Conservation (phyloP, 2,329 filamentous ascomycete genomes). For the Cytospora piceae region DNA sequence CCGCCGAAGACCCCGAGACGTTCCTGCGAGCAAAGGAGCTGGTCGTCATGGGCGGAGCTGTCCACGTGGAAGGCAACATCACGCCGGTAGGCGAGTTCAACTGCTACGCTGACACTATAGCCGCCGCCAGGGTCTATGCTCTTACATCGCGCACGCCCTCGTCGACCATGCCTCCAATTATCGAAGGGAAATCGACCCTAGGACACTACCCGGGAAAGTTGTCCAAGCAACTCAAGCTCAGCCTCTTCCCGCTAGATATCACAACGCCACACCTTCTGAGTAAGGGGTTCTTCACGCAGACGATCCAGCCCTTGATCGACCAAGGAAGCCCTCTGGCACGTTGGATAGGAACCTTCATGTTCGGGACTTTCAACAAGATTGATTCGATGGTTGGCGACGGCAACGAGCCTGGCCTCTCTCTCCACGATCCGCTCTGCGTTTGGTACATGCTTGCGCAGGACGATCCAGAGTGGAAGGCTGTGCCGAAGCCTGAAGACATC, state of each 20-base stretch:
- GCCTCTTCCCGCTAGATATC: slow-evolving; percentile 76
- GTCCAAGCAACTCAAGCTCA: slow-evolving; percentile 66
- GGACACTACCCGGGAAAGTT: slow-evolving; percentile 67
- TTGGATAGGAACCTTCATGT: slow-evolving; percentile 75
- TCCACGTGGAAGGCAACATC: slow-evolving; percentile 80
- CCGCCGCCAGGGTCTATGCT: slow-evolving; percentile 76
- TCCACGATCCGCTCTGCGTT: slow-evolving; percentile 79
- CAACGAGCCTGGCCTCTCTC: slow-evolving; percentile 62
- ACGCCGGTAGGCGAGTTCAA: slow-evolving; percentile 93
- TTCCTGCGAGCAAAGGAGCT: slow-evolving; percentile 90
- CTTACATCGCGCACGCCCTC: slow-evolving; percentile 73
- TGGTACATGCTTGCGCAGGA: slow-evolving; percentile 74
- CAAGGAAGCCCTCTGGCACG: slow-evolving; percentile 72
- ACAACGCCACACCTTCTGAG: slow-evolving; percentile 72
- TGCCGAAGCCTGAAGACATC: slow-evolving; percentile 73
- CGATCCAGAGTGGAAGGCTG: slow-evolving; percentile 61
- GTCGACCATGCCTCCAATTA: slow-evolving; percentile 78
- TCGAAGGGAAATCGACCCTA: slow-evolving; percentile 54
- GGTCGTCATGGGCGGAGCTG: slow-evolving; percentile 91
- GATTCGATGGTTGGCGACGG: slow-evolving; percentile 62
- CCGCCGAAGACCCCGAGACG: slow-evolving; percentile 83
- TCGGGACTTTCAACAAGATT: slow-evolving; percentile 71
- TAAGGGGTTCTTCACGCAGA: slow-evolving; percentile 60
- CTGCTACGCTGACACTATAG: slow-evolving; percentile 83
- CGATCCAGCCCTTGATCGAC: slow-evolving; percentile 58